Evolutionary conservation across 345 rosid genomes (phyloP), one percentile per base, ranked within the genome.

Genomic region (Dipteronia sinensis): DNA sequence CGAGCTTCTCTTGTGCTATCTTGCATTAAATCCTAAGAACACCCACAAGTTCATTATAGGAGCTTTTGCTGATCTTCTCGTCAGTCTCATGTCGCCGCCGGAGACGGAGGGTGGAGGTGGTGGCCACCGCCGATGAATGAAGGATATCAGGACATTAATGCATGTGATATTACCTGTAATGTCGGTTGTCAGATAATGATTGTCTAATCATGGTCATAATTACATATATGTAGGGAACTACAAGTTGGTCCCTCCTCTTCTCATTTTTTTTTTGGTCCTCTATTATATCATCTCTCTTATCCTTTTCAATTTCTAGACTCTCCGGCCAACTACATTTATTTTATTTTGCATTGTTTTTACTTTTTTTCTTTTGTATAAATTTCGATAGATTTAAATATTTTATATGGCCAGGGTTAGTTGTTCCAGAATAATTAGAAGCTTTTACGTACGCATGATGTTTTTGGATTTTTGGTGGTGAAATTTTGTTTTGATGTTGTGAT

Each of bases 11-110:
- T 80, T 86, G 51, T 87, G 91, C 78, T 93, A 93, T 79, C 90
- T 95, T 9, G 82, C 87, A 3, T 79, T 95, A 65, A 95, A 95
- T 81, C 94, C 97, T 1, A 78, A 78, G 81, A 87, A 77, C 61
- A 85, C 89, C 0, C 99, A 93, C 80, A 89, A 90, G 80, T 89
- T 83, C 73, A 87, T 95, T 61, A 83, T 91, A 46, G 85, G 87
- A 10, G 99, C 99, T 31, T 95, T 95, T 61, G 86, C 97, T 67
- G 98, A 92, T 81, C 90, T 92, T 75, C 80, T 95, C 6, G 89
- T 90, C 38, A 87, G 86, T 76, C 90, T 95, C 46, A 82, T 92
- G 89, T 85, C 90, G 23, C 25, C 77, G 22, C 15, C 65, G 23
- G 29, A 71, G 56, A 51, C 38, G 34, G 69, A 63, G 4, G 47